A percentile compares a stretch with the other conserved stretches of the same genome.
phyloP scores from a whole-genome alignment of 345 rosid genomes.

The Dovyalis caffra region DNA sequence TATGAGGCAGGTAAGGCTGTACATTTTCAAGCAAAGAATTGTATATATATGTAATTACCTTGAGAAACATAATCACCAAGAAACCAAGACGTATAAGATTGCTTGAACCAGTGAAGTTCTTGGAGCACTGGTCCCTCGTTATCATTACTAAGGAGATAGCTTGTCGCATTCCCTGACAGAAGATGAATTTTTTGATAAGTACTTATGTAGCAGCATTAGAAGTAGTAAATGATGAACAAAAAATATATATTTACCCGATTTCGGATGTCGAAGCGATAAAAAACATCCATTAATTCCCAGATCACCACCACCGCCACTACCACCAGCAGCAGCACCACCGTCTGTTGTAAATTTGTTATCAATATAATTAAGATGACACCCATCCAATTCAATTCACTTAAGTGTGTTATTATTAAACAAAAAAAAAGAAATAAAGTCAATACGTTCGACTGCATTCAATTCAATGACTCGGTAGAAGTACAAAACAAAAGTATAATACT shows the following conservation, averaged over 20 bases:
- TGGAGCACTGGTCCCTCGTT: conserved; percentile 38
- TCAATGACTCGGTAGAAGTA: background rate
- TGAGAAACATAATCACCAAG: conserved; percentile 72
- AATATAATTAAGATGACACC: background rate
- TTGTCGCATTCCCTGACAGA: conserved; percentile 46
- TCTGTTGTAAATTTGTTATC: conserved; percentile 21
- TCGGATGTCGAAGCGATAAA: conserved; percentile 75
- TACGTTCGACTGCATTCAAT: background rate
- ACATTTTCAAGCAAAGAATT: background rate
- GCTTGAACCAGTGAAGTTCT: conserved; percentile 88
- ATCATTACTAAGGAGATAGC: conserved; percentile 53
- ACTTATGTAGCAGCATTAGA: background rate
- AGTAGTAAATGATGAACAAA: background rate
- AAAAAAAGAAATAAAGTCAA: no score
- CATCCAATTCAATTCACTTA: background rate
- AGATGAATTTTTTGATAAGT: background rate
- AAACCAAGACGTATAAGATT: conserved; percentile 85
- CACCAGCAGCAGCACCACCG: conserved; percentile 27
- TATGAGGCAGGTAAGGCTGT: background rate
- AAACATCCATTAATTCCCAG: conserved; percentile 40
- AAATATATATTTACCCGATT: conserved; percentile 50
- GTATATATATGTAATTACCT: conserved; percentile 39
- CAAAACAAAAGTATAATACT: background rate
- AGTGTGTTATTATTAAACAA: background rate
- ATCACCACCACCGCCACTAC: no score